phyloP scores from a whole-genome alignment of 31 red algal genomes.

The Odonthalia washingtoniensis region DNA sequence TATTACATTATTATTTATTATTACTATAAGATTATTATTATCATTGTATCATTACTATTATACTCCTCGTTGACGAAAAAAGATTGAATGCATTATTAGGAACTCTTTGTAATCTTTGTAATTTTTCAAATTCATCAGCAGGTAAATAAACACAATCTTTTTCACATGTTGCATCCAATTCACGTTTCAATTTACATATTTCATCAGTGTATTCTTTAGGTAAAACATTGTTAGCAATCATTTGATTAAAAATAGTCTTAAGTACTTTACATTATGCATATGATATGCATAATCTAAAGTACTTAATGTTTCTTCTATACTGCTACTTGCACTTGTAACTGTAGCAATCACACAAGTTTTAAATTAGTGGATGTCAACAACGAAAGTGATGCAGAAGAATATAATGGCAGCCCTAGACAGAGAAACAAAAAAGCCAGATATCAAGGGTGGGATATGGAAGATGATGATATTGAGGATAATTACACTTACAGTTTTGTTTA shows the following conservation, averaged over 20 bases:
- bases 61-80: no score
- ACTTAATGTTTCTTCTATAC: slow-evolving; percentile 85
- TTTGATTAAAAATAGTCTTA: slow-evolving; percentile 93
- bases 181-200: slow-evolving; percentile 79
- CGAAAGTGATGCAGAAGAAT: no score
- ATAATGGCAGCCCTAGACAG: no score
- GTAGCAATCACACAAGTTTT: slow-evolving; percentile 98
- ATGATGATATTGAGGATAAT: no score
- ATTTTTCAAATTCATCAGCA: slow-evolving; percentile 62
- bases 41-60: no score
- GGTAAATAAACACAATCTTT: slow-evolving; percentile 92
- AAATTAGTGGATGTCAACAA: no score
- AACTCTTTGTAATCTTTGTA: slow-evolving; percentile 44
- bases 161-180: slow-evolving; percentile 86
- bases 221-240: slow-evolving; percentile 90
- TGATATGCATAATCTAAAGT: slow-evolving; percentile 96
- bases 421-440: no score
- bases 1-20: no score
- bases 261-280: slow-evolving; percentile 97
- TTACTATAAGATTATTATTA: no score
- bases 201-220: slow-evolving; percentile 94
- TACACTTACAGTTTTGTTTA: no score
- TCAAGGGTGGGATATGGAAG: no score
- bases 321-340: slow-evolving; percentile 73
- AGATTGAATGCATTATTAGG: slow-evolving; percentile 50